Base-by-base conservation (phyloP, 176 grass and related monocot species). In the sorghum (Sorghum bicolor) region DNA sequence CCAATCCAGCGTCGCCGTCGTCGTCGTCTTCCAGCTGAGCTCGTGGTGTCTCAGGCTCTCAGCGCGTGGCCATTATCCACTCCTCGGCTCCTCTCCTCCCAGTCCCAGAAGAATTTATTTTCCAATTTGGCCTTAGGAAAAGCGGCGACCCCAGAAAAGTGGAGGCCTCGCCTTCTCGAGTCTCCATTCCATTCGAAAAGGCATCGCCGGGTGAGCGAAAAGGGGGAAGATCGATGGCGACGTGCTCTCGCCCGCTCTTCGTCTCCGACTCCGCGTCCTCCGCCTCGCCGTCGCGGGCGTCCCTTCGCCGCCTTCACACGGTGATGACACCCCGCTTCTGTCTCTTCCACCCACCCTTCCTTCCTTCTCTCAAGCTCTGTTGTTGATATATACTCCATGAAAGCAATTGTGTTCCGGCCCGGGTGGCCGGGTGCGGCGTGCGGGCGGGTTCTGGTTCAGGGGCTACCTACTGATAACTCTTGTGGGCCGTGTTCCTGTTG, bases 231-330 rank as follows among this genome's bases (percentile, higher is more conserved):
- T 38, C 50, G 74, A 88, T 88, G 74, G 91, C 70, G 91, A 87
- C 84, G 25, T 87, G 76, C 68, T 87, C 77, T 3, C 76, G 75
- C 81, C 75, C 87, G 24, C 72, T 72, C 36, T 79, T 83, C 91
- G 39, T 75, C 87, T 25, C 77, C 48, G 44, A 48, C 72, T 13
- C 60, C 30, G 24, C 67, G 26, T 8, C 55, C 58, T 86, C 67
- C 55, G 44, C 44, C 70, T 81, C 78, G 34, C 78, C 85, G 60
- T 75, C 85, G 33, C 70, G 70, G 44, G 26, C 19, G 55, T 50
- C 34, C 17, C 70, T 28, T 65, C 32, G 75, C 65, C 64, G 82
- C 55, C 78, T 83, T 76, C 19, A 69, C 71, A 77, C 70, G 78
- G 85, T 82, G 53, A 75, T 33, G 24, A 15, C 33, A 5, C 52